These are phyloP conservation scores for Cladophialophora carrionii DNA, from an alignment of 2,329 filamentous ascomycete species.

Conservation along the genomic window DNA sequence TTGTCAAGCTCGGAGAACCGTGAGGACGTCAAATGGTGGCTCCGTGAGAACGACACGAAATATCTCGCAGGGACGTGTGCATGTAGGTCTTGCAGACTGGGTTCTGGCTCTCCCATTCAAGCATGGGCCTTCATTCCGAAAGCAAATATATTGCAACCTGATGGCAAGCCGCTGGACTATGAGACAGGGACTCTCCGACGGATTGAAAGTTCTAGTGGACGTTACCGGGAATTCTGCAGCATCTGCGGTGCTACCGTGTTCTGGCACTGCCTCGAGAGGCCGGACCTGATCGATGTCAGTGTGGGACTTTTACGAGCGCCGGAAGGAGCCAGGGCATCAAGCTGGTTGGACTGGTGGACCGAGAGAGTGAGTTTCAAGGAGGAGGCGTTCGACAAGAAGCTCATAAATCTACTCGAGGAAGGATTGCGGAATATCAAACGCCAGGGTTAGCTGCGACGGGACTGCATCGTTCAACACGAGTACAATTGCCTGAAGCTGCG, in stretches of 20 bases:
- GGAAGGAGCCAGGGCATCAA: slow-evolving; percentile 59
- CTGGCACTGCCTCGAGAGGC: slow-evolving; percentile 60
- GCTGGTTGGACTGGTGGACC: slow-evolving; percentile 66
- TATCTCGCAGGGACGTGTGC: slow-evolving; percentile 66
- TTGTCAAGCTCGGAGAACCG: slow-evolving; percentile 50
- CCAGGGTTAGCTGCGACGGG: background rate
- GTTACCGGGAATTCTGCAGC: slow-evolving; percentile 64
- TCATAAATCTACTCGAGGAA: slow-evolving; percentile 35
- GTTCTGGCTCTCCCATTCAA: slow-evolving; percentile 66
- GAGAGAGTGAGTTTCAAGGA: slow-evolving; percentile 63
- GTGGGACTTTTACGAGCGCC: slow-evolving; percentile 59
- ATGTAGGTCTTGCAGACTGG: slow-evolving; percentile 65
- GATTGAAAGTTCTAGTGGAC: slow-evolving; percentile 59
- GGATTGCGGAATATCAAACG: slow-evolving; percentile 23
- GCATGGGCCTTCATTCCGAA: slow-evolving; percentile 68
- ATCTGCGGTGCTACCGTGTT: slow-evolving; percentile 67
- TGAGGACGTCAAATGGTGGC: slow-evolving; percentile 62
- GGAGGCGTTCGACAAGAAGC: slow-evolving; percentile 49
- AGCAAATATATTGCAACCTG: slow-evolving; percentile 48
- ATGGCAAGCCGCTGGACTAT: slow-evolving; percentile 43
- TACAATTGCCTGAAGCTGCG: background rate
- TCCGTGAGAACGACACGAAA: slow-evolving; percentile 53
- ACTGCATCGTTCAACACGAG: background rate
- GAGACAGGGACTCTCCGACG: slow-evolving; percentile 52
- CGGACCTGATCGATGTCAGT: slow-evolving; percentile 65